Conservation (phyloP, 164 flowering plant species). For the Warburgia ugandensis region DNA sequence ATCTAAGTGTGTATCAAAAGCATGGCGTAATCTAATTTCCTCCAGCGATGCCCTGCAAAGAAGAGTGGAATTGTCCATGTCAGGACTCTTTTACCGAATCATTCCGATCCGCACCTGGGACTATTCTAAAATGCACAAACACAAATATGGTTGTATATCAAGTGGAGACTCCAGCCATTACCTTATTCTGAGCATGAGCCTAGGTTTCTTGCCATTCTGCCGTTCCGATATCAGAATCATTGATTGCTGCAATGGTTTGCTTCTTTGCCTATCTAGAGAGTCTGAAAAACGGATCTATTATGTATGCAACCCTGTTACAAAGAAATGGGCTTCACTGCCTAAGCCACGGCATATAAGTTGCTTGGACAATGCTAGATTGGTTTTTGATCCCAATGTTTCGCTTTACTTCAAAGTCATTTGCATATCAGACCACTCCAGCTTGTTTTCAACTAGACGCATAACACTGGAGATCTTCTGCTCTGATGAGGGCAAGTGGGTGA, state of each 20-base stretch:
- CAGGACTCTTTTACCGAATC: neutral
- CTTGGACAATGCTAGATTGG: neutral
- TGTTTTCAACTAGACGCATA: too few species aligned
- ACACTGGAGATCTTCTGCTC: neutral
- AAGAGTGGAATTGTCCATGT: neutral
- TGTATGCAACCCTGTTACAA: conserved; percentile 1
- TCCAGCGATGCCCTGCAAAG: too few species aligned
- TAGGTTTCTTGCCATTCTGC: neutral
- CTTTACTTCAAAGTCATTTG: neutral
- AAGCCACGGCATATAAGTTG: neutral
- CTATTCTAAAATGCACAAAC: neutral
- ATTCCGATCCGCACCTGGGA: too few species aligned
- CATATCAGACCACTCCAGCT: neutral
- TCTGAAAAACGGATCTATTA: neutral
- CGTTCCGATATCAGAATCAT: neutral
- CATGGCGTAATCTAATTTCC: neutral
- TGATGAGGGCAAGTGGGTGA: neutral
- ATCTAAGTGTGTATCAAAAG: neutral
- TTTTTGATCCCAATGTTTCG: neutral
- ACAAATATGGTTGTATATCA: neutral
- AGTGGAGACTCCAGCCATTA: neutral
- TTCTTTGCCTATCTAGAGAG: neutral
- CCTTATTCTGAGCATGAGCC: neutral
- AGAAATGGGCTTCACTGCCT: conserved; percentile 1
- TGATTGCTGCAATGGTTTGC: neutral